Base-by-base conservation (phyloP, 2,329 filamentous ascomycete species). In the Trichoderma asperellum region DNA sequence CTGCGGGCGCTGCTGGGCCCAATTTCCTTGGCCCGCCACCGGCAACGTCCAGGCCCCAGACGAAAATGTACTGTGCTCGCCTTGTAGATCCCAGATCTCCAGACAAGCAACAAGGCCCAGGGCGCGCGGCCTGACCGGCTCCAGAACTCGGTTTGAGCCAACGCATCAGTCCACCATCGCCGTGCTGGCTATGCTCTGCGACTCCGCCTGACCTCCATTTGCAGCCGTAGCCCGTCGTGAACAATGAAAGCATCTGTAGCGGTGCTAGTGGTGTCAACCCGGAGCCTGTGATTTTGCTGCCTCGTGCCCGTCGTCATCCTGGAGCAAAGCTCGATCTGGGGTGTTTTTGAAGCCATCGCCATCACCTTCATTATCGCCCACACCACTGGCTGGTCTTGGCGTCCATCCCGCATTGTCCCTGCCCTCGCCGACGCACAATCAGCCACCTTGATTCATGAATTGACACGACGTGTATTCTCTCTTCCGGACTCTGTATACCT, bases 161-260 rank as follows among this genome's bases (percentile, higher is more conserved):
- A 68, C 69, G 69, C 72, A 74, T 71, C 69, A 73, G 61, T 72
- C 61, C 67, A 70, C 73, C 72, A 73, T 72, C 67, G 69, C 70
- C 58, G 60, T 66, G 52, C 57, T 49, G 61, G 32, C 68, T 65
- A 24, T 27, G 53, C 61, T 29, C 27, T 53, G 40, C 43, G 53
- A 47, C 35, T 64, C 55, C 49, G 49, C 61, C 49, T 55, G 49
- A 11, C 49, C 21, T 27, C 49, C 59, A 47, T 61, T 57, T 34
- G 47, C 61, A 24, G n/a, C 40, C 58, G 61, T 62, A 40, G 52
- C 55, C 43, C 47, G 21, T 27, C 24, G 40, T 43, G 16, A 43
- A 43, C 16, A n/a, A 18, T 43, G 40, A 43, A 43, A 8, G 40
- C 40, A 43, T 24, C 24, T 18, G 40, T 43, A 18, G 18, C 18